Base-by-base conservation (phyloP, 768 basidiomycete species). In the Hortiboletus flavorubellus region DNA sequence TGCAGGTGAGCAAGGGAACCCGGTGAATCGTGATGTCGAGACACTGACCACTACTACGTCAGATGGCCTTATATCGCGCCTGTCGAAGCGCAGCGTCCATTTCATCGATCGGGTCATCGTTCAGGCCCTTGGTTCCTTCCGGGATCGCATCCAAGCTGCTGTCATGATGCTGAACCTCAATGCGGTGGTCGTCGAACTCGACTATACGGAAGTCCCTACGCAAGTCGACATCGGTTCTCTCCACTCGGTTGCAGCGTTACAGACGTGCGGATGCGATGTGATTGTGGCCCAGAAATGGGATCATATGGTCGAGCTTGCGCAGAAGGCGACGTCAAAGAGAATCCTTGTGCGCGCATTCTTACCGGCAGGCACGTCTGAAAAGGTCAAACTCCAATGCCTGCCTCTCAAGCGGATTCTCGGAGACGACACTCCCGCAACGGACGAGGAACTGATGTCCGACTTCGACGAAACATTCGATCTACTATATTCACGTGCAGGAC, bases 281-380 rank as follows among this genome's bases (percentile, higher is more conserved):
- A 29, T 53, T 34, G 46, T 69, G 43, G 33, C 46, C 18, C 59
- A 60, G 51, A 71, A 68, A 30, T 69, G 68, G 68, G 26, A 58
- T 8, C 49, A 63, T 26, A 60, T 69, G 65, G 23, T 69, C 37
- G 68, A 71, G 18, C 53, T 71, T 5, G 69, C 65, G 37, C 63
- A 58, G 23, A 65, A 59, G 39, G 58, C 68, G 45, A 23, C 54
- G 10, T 52, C 55, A 21, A 67, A 55, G 21, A 58, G 51, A 15
- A 30, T 71, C 23, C 63, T 71, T 33, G 54, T 71, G 21, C 68
- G 68, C 39, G 63, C 69, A 23, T 60, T 71, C 46, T 56, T 69
- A 11, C 68, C 68, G 7, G 61, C 57, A 8, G 68, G 68, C 30
- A 58, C 55, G 12, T 60, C 60, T 5, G 54, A 58, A 8, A 71